These are phyloP conservation scores for Wickerhamomyces sp. DNA, from an alignment of 1,139 yeast genomes.

Conservation along the genomic window DNA sequence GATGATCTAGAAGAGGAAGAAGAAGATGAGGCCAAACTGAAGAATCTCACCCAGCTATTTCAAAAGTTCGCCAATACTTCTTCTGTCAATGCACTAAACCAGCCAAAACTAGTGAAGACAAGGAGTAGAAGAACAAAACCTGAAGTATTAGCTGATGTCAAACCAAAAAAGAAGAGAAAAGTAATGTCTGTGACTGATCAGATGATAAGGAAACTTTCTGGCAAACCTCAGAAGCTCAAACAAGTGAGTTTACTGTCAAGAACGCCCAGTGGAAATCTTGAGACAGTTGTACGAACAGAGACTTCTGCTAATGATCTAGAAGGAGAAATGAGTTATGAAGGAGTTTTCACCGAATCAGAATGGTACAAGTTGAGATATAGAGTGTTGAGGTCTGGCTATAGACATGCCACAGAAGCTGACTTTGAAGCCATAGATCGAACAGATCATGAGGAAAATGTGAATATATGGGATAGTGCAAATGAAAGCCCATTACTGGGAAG, in stretches of 20 bases:
- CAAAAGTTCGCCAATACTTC: no score
- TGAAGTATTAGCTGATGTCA: background rate
- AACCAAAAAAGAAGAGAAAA: conserved; percentile 1
- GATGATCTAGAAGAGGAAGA: conserved; percentile 16
- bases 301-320: background rate
- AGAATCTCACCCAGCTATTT: no score
- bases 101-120: no score
- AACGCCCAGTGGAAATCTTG: background rate
- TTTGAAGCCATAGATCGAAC: background rate
- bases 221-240: conserved; percentile 11
- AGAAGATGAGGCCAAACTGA: background rate
- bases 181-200: conserved; percentile 5
- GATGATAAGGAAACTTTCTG: conserved; percentile 8
- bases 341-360: conserved; percentile 2
- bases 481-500: background rate
- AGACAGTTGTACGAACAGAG: background rate
- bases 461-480: background rate
- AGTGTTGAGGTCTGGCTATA: background rate
- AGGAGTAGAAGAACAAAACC: background rate
- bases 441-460: background rate
- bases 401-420: background rate
- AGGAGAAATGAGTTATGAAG: background rate
- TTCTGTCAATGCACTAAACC: background rate
- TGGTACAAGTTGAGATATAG: conserved; percentile 6
- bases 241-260: background rate